Evolutionary conservation across 305 asterid genomes (phyloP), one percentile per base, ranked within the genome.

Genomic region (Solanum aculeatissimum): DNA sequence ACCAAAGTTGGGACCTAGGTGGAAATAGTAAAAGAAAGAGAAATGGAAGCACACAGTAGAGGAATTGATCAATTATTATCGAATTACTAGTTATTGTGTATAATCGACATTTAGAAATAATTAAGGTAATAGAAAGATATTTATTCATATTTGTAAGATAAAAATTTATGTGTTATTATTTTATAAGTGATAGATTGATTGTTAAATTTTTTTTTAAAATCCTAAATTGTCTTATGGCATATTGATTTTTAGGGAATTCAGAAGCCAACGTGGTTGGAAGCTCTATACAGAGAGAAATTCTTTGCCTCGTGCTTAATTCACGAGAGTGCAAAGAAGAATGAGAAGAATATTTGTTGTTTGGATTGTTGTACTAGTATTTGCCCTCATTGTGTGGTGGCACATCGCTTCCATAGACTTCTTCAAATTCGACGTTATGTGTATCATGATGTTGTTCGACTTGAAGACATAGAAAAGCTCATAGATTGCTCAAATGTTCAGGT

Each of bases 401-500:
- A 96, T 85, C 91, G 98, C 13, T 83, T 91, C 45, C 99, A 96
- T 23, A 80, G 98, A 42, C 97, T 96, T 66, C 93, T 96, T 84
- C 99, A 96, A 90, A 94, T 96, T 88, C 97, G 99, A 3, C 94
- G 98, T 7, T 96, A 96, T 43, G 99, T 96, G 3, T 96, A 96
- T 83, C 98, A 96, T 47, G 97, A 96, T 85, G 99, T 96, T 35
- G 97, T 96, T 49, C 89, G 98, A 60, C 84, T 96, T 87, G 98
- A 96, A 86, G 99, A 96, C 86, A 89, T 96, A 13, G 98, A 96
- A 88, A 95, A 90, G 85, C 97, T 96, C 32, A 85, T 96, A 43
- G 99, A 96, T 81, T 96, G 99, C 91, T 93, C 97, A 3, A 94
- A 91, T 75, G 95, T 96, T 81, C 99, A 96, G 98, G 99, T 96